These are phyloP conservation scores for Gyromitra esculenta DNA, from an alignment of 2,329 filamentous ascomycete species.

Conservation along the genomic window DNA sequence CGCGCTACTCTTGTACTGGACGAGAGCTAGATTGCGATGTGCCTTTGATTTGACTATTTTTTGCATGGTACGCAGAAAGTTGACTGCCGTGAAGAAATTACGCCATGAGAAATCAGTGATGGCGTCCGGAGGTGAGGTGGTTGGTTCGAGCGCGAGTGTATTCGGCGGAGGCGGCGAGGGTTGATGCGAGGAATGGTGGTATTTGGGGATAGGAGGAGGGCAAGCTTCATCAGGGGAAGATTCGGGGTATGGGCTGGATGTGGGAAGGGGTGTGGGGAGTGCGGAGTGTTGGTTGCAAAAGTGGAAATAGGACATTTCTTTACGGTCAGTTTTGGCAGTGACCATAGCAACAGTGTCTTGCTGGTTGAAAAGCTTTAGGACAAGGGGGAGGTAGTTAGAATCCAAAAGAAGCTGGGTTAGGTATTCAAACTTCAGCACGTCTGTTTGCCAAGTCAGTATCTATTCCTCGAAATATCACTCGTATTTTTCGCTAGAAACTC, in stretches of 20 bases:
- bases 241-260: conserved; percentile 66
- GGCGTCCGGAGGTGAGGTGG: conserved; percentile 66
- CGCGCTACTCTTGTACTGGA: conserved; percentile 93
- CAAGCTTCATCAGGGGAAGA: conserved; percentile 74
- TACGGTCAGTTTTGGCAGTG: conserved; percentile 53
- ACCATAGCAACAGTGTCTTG: conserved; percentile 78
- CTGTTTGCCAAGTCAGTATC: conserved; percentile 62
- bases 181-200: conserved; percentile 63
- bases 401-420: conserved; percentile 91
- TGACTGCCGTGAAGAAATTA: conserved; percentile 95
- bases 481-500: conserved; percentile 61
- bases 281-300: conserved; percentile 79
- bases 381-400: conserved; percentile 91
- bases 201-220: conserved; percentile 80
- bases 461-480: conserved; percentile 19
- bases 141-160: conserved; percentile 57
- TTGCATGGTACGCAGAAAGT: conserved; percentile 94
- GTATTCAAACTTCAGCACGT: conserved; percentile 95
- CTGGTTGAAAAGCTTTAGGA: conserved; percentile 91
- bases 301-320: conserved; percentile 70
- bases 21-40: conserved; percentile 90
- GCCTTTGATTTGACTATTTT: conserved; percentile 97
- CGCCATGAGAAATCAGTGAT: conserved; percentile 92
- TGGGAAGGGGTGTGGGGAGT: conserved; percentile 82
- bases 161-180: conserved; percentile 56